Base-by-base conservation (phyloP, 2,329 filamentous ascomycete genomes). In the Botryosphaeria dothidea region DNA sequence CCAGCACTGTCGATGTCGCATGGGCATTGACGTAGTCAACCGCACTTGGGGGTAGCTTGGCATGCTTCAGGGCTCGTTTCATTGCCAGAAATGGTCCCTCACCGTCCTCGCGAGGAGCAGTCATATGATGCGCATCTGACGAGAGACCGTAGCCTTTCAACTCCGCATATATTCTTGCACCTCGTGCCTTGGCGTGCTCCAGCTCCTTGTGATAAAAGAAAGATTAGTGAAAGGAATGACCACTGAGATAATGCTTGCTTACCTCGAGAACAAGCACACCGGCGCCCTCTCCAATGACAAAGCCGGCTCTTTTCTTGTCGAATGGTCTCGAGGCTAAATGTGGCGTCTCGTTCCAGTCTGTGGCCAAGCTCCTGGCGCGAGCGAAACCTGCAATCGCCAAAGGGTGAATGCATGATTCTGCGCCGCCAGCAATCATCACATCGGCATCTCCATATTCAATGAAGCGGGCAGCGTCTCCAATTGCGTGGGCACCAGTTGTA, bases 1-100 rank as follows among this genome's bases (percentile, higher is more conserved):
- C 95, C 2, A 98, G 84, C 6, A 84, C 77, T 0, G 94, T 99
- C 23, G 91, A 92, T 1, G 95, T 99, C 0, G 94, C 95, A 74
- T 99, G 95, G 1, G 95, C 95, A 73, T 98, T 99, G 74, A 99
- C 86, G 75, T 99, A 99, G 75, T 93, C 92, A 4, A 99, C 88
- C 45, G 88, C 80, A 0, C 79, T 78, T 0, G 95, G 93, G 60
- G 82, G 83, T 41, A 96, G 73, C 0, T 83, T 79, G 0, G 93
- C 92, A 72, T 91, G 86, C 71, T 84, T 88, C 66, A 99, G 79
- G 0, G 94, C 93, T 69, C 87, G 87, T 74, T 86, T 90, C 95
- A 99, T 99, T 3, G 94, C 91, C 52, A 91, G 81, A 31, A 88
- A 86, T 0, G 95, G 93, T 0, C 95, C 95, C 57, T 86, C 84